Base-by-base conservation (phyloP, 257 asterid species). In the Salvia splendens region DNA sequence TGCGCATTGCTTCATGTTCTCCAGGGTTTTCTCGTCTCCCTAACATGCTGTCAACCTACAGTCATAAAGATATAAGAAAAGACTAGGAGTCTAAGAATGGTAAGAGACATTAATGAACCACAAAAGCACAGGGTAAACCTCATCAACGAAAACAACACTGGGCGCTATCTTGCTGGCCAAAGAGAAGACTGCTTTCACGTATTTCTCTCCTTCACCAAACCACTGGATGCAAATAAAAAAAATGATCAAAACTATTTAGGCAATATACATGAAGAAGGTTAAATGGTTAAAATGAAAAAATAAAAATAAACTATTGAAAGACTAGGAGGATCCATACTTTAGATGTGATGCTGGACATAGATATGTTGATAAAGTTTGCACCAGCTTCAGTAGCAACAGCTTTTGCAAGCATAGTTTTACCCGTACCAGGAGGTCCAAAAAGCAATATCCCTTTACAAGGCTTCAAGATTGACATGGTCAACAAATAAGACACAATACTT, bases 11-110 rank as follows among this genome's bases (percentile, higher is more conserved):
- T 85, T 86, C 98, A 79, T 91, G 96, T 82, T 91, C 95, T 57
- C 97, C 96, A 5, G 97, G 96, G 72, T 86, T 91, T 84, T 88
- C 97, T 59, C 97, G 89, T 79, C 97, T 84, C 75, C 97, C 97
- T 69, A 91, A 73, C 98, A 91, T 91, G 80, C 96, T 91, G 84
- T 91, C 98, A 42, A 91, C 96, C 98, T 91, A 58, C 10, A 50
- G 41, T 28, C 53, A 46, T 9, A 56, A n/a, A 61, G 11, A 64
- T 15, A 43, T 41, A 50, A 33, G 46, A 33, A 65, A 12, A 41
- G 4, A 12, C 36, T 14, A 61, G 47, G 5, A 70, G 43, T 16
- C 63, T 51, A 36, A 62, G 17, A 71, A 52, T 32, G 20, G 62
- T 3, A 47, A 61, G 52, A 62, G 49, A 60, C 48, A 61, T 41